Evolutionary conservation across 208 protist genomes (phyloP).

Genomic region (Leishmania martiniquensis): DNA sequence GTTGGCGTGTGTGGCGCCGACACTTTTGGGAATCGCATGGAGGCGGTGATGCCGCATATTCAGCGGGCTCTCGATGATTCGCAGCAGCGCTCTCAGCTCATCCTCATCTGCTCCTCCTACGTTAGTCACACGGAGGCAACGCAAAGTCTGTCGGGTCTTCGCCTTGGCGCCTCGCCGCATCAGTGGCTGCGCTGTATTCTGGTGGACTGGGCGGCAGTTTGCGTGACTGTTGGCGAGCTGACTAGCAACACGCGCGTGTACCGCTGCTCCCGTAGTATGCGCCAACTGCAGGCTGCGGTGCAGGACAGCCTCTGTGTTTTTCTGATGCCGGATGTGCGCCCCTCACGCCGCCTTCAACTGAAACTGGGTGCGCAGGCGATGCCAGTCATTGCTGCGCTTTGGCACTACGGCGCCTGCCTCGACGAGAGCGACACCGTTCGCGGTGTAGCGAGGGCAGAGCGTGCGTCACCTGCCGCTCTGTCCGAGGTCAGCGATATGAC

Average conservation of each 20-base stretch:
- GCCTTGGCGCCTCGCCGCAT: background rate
- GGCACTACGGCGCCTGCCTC: constrained; percentile 10
- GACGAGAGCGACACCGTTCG: constrained; percentile 3
- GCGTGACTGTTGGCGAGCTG: constrained; percentile 25
- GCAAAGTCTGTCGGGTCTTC: constrained; percentile 21
- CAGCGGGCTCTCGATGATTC: constrained; percentile 3
- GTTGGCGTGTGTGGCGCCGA: background rate
- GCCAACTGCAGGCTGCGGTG: constrained; percentile 39
- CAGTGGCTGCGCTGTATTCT: constrained; percentile 29
- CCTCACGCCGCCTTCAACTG: constrained; percentile 17
- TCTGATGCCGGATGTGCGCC: constrained; percentile 17
- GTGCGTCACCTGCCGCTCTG: background rate
- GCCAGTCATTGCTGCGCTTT: constrained; percentile 19
- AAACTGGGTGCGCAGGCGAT: constrained; percentile 8
- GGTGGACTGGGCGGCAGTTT: constrained; percentile 30
- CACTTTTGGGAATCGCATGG: constrained; percentile 8
- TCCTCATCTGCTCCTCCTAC: constrained; percentile 34
- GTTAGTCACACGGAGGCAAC: constrained; percentile 26
- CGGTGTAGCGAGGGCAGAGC: background rate
- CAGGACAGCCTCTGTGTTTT: constrained; percentile 36
- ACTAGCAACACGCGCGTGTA: constrained; percentile 13
- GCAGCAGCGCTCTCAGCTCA: constrained; percentile 10
- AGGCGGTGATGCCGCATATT: background rate
- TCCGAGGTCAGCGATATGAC: background rate
- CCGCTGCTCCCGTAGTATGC: constrained; percentile 48